Evolutionary conservation across 192 early-diverging fungal genomes (phyloP).

Genomic region (Neocallimastix lanati): DNA sequence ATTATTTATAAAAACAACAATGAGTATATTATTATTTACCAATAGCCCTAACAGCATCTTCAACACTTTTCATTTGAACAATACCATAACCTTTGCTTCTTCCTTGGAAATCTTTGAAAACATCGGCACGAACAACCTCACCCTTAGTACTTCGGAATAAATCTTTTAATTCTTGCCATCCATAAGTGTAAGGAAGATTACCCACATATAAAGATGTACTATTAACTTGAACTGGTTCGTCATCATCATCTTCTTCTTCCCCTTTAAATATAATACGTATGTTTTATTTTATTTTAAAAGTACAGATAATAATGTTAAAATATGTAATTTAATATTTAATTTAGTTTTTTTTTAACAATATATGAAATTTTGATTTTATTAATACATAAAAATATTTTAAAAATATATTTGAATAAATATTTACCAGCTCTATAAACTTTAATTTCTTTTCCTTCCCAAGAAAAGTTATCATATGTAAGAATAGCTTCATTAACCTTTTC

Average conservation of each 20-base stretch:
- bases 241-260: neutral
- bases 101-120: neutral
- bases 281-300: too few relatives aligned
- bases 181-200: conserved; percentile 55
- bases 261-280: neutral
- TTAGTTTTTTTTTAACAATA: too few relatives aligned
- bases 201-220: conserved; percentile 33
- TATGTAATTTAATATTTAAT: too few relatives aligned
- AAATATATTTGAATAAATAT: too few relatives aligned
- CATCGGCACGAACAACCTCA: neutral
- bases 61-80: conserved; percentile 1
- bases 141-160: neutral
- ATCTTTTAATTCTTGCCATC: conserved; percentile 53
- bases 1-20: too few relatives aligned
- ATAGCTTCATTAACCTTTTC: neutral
- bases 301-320: too few relatives aligned
- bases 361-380: too few relatives aligned
- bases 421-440: neutral
- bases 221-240: neutral
- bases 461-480: neutral
- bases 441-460: neutral
- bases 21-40: conserved; percentile 1
- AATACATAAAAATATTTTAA: too few relatives aligned
- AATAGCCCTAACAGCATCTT: conserved; percentile 1
- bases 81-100: conserved; percentile 2